Evolutionary conservation across 1,284 basidiomycete genomes (phyloP).

Genomic region (Polyporus tsugae): DNA sequence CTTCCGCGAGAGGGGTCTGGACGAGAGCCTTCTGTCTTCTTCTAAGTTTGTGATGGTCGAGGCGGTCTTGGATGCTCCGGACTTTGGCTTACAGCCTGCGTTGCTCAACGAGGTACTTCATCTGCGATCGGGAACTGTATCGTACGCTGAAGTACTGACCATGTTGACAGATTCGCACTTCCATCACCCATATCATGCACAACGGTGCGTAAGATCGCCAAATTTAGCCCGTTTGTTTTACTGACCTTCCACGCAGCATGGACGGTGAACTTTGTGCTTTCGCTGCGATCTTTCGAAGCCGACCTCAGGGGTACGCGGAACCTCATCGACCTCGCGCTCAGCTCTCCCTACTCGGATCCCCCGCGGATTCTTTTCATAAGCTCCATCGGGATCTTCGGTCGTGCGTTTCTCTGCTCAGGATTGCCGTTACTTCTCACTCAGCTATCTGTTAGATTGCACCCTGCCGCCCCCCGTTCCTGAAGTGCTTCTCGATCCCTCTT

Average conservation of each 20-base stretch:
- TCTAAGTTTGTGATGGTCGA: conserved; percentile 45
- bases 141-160: background rate
- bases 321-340: conserved; percentile 38
- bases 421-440: background rate
- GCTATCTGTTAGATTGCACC: conserved; percentile 18
- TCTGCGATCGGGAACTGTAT: background rate
- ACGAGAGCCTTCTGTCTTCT: conserved; percentile 34
- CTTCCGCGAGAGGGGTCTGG: conserved; percentile 42
- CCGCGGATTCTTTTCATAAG: conserved; percentile 42
- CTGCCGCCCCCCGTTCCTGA: conserved; percentile 22
- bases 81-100: conserved; percentile 40
- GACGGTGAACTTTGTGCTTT: conserved; percentile 47
- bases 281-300: conserved; percentile 33
- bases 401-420: conserved; percentile 19
- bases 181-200: conserved; percentile 20
- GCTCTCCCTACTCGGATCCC: conserved; percentile 30
- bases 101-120: conserved; percentile 40
- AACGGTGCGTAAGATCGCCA: conserved; percentile 26
- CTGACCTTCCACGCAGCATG: conserved; percentile 38
- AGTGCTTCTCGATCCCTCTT: conserved; percentile 27
- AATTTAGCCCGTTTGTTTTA: background rate
- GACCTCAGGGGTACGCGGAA: conserved; percentile 31
- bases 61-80: conserved; percentile 39
- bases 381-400: conserved; percentile 41
- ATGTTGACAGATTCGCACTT: background rate